phyloP scores from a whole-genome alignment of 257 asterid species.

The Jaltomata sinuosa region DNA sequence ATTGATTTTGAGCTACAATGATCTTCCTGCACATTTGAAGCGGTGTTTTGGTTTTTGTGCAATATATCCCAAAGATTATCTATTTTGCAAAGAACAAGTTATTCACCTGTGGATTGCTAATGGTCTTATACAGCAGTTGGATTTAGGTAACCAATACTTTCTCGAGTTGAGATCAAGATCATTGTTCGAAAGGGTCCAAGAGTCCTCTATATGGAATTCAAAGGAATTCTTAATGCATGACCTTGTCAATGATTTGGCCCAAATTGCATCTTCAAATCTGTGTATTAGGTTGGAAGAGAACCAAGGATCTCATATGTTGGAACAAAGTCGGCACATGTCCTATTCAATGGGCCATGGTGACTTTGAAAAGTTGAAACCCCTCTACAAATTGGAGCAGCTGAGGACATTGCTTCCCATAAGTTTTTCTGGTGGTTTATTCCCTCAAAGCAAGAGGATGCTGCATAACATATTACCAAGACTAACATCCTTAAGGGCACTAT shows the following conservation, averaged over 20 bases:
- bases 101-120: slow-evolving; percentile 8
- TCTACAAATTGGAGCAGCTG: neutral
- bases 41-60: slow-evolving; percentile 18
- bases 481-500: slow-evolving; percentile 1
- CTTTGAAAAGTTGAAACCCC: neutral
- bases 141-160: neutral
- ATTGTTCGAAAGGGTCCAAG: neutral
- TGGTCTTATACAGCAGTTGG: neutral
- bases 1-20: slow-evolving; percentile 12
- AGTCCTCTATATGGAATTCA: neutral
- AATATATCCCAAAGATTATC: slow-evolving; percentile 14
- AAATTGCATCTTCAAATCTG: neutral
- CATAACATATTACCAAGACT: neutral
- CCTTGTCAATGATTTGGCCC: slow-evolving; percentile 1
- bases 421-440: fast-evolving
- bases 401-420: neutral
- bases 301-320: neutral
- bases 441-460: neutral
- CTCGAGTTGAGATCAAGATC: neutral
- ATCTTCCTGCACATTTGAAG: slow-evolving; percentile 14
- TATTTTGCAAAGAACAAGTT: slow-evolving; percentile 1
- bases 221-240: neutral
- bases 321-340: neutral
- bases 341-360: neutral
- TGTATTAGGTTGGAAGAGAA: neutral